Evolutionary conservation across 106 monocot genomes (phyloP).

Genomic region (Allium sativum): DNA sequence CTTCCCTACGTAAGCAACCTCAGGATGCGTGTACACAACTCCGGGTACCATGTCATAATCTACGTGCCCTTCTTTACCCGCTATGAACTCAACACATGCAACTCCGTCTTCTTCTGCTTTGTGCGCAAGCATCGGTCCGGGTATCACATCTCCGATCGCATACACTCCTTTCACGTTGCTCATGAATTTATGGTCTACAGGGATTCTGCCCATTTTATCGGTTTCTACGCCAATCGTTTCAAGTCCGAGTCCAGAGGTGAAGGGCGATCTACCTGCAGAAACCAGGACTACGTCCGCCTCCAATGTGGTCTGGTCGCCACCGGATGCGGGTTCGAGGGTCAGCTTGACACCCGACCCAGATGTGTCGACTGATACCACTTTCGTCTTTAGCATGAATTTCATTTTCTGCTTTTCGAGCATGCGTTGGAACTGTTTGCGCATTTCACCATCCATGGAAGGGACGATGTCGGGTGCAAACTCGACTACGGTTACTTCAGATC

Average conservation of each 20-base stretch:
- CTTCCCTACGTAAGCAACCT: conserved; percentile 52
- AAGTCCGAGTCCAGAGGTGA: conserved; percentile 35
- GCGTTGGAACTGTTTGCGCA: conserved; percentile 52
- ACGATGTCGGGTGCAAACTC: conserved; percentile 54
- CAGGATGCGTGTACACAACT: conserved; percentile 55
- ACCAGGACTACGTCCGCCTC: conserved; percentile 59
- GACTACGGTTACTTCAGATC: conserved; percentile 53
- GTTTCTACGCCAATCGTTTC: conserved; percentile 32
- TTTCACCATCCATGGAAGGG: conserved; percentile 44
- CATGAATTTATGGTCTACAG: conserved; percentile 34
- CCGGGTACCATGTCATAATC: conserved; percentile 55
- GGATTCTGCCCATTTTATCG: conserved; percentile 40
- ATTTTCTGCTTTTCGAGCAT: conserved; percentile 58
- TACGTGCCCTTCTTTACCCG: conserved; percentile 45
- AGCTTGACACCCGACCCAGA: conserved; percentile 44
- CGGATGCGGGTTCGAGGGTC: conserved; percentile 41
- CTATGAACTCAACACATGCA: conserved; percentile 52
- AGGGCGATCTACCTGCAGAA: conserved; percentile 40
- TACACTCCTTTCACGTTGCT: conserved; percentile 27
- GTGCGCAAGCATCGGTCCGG: conserved; percentile 60
- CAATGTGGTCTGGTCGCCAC: conserved; percentile 41
- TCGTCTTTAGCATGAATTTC: conserved; percentile 61
- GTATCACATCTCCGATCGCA: conserved; percentile 52
- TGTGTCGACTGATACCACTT: conserved; percentile 43
- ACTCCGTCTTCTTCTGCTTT: conserved; percentile 68